Percentiles rank a stretch among this genome's conserved stretches.
Evolutionary conservation across 1,284 basidiomycete species (phyloP).

Genomic region (Sutorius eximius): DNA sequence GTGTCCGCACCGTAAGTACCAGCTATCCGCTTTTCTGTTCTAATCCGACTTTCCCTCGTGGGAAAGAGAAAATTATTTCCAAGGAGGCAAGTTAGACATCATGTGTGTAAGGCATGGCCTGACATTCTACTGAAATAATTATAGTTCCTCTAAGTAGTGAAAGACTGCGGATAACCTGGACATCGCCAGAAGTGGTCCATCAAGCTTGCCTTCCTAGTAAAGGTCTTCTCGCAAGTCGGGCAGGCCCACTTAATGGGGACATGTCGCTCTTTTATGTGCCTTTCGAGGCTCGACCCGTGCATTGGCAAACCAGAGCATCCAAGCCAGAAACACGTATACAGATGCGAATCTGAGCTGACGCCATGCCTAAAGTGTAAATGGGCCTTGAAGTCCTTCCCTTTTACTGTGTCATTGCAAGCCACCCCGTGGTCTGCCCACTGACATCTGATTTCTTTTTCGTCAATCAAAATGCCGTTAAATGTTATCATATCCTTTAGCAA

Average conservation of each 20-base stretch:
- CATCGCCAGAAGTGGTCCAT: background rate
- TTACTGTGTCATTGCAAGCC: slow-evolving; percentile 1
- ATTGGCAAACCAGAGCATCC: background rate
- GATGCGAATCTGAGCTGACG: background rate
- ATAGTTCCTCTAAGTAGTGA: background rate
- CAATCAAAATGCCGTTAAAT: background rate
- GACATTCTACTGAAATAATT: background rate
- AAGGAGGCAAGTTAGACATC: background rate
- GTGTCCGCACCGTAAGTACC: too few species aligned
- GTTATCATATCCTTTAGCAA: slow-evolving; percentile 5
- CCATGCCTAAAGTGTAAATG: slow-evolving; percentile 4
- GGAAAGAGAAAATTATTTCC: background rate
- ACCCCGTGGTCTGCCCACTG: background rate
- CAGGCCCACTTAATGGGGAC: slow-evolving; percentile 1
- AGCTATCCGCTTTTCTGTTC: too few species aligned
- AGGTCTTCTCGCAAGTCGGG: background rate
- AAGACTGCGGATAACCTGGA: background rate
- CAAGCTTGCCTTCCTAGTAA: slow-evolving; percentile 7
- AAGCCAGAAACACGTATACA: background rate
- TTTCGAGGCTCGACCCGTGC: slow-evolving; percentile 3
- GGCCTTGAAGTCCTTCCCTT: background rate
- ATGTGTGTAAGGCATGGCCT: background rate
- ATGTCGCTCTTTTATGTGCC: slow-evolving; percentile 10
- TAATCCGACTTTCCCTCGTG: background rate
- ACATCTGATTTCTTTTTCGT: background rate